These are phyloP conservation scores for Aspergillus terreus DNA, from an alignment of 2,329 filamentous ascomycete genomes.

Conservation along the genomic window DNA sequence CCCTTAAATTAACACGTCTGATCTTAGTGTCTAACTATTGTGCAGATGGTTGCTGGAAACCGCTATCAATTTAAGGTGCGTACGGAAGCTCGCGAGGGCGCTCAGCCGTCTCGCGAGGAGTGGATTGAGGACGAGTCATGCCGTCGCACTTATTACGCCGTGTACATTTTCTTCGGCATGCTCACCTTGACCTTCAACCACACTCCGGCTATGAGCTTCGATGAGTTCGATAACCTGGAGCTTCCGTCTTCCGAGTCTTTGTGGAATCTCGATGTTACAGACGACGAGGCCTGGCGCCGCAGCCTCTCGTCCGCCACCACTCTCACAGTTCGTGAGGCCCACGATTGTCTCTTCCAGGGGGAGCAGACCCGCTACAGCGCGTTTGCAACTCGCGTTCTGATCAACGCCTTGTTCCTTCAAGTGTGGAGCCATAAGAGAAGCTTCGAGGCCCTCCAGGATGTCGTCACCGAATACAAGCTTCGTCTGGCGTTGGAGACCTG, in stretches of 20 bases:
- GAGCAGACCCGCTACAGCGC: conserved; percentile 89
- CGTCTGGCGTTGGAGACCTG: conserved; percentile 95
- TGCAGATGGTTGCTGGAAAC: conserved; percentile 86
- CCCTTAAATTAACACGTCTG: conserved; percentile 11
- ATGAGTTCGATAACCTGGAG: conserved; percentile 91
- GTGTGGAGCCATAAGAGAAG: conserved; percentile 99
- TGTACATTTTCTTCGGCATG: conserved; percentile 98
- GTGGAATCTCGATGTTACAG: conserved; percentile 79
- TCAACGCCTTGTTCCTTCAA: conserved; percentile 96
- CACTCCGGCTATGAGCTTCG: conserved; percentile 95
- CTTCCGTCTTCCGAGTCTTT: conserved; percentile 89
- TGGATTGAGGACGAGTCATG: conserved; percentile 98
- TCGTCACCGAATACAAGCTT: conserved; percentile 97
- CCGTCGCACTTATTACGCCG: conserved; percentile 93
- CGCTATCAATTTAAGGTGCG: conserved; percentile 93
- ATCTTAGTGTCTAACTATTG: conserved; percentile 24
- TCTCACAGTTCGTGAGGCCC: conserved; percentile 87
- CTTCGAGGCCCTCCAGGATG: conserved; percentile 93
- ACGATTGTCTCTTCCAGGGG: conserved; percentile 93
- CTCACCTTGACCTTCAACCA: conserved; percentile 96
- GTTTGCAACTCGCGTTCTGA: conserved; percentile 96
- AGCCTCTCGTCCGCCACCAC: conserved; percentile 66
- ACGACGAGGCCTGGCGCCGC: conserved; percentile 82
- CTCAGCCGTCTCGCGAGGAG: conserved; percentile 73
- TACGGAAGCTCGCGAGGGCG: conserved; percentile 76